These are phyloP conservation scores for Lecanicillium sp. DNA, from an alignment of 2,329 filamentous ascomycete species.

Conservation along the genomic window DNA sequence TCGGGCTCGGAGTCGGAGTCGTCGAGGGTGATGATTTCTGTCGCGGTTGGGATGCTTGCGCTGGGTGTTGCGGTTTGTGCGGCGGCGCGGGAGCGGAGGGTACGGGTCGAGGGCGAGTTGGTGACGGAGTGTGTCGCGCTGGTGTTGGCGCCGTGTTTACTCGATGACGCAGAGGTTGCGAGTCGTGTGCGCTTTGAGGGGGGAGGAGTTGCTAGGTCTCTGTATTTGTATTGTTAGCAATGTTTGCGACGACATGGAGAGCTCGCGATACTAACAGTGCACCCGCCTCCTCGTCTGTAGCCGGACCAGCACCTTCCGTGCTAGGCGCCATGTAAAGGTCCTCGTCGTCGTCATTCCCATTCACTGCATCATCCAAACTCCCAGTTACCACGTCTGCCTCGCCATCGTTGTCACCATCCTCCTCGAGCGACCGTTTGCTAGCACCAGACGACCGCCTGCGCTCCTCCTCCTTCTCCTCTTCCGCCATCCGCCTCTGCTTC, in stretches of 20 bases:
- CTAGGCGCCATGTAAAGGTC: background rate
- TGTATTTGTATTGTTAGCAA: conserved; percentile 9
- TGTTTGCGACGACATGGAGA: background rate
- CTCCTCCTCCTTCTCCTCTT: conserved; percentile 10
- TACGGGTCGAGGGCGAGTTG: background rate
- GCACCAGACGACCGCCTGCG: background rate
- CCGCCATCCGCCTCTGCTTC: conserved; percentile 15
- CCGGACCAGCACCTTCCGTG: no score
- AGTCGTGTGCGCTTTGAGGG: conserved; percentile 28
- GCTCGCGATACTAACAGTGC: background rate
- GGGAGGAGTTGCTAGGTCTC: conserved; percentile 27
- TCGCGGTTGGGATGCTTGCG: background rate
- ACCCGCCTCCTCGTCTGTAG: background rate
- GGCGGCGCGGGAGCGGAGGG: conserved; percentile 1
- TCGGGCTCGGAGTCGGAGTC: conserved; percentile 21
- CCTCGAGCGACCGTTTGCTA: conserved; percentile 1
- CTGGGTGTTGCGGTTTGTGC: no score
- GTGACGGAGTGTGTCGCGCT: conserved; percentile 6
- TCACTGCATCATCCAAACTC: background rate
- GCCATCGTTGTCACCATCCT: conserved; percentile 11
- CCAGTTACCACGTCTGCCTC: conserved; percentile 14
- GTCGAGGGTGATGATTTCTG: conserved; percentile 21
- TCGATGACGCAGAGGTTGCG: conserved; percentile 12
- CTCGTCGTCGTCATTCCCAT: background rate
- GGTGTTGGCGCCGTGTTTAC: conserved; percentile 10